Conservation (phyloP, 2,329 filamentous ascomycete genomes). For the Trichoderma sp. region DNA sequence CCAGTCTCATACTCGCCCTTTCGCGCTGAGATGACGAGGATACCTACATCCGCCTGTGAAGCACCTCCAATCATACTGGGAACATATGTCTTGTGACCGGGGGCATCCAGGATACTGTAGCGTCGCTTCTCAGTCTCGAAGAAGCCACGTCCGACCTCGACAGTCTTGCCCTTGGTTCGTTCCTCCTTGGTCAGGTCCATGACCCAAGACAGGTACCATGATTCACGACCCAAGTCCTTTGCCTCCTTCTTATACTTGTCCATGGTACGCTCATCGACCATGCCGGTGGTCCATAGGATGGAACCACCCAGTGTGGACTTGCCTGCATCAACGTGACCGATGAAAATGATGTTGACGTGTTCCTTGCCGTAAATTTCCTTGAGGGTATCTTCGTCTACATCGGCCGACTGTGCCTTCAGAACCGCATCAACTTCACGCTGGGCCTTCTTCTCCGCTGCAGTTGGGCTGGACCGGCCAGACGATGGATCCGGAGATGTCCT, state of each 20-base stretch:
- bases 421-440: constrained; percentile 78
- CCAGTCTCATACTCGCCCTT: constrained; percentile 99
- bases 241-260: constrained; percentile 98
- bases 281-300: constrained; percentile 90
- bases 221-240: constrained; percentile 93
- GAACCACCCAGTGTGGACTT: constrained; percentile 95
- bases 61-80: constrained; percentile 98
- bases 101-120: constrained; percentile 96
- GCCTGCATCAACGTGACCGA: constrained; percentile 97
- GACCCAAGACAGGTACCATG: constrained; percentile 99
- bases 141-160: constrained; percentile 93
- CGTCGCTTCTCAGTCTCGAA: constrained; percentile 96
- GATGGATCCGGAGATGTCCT: constrained; percentile 79
- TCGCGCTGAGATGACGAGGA: constrained; percentile 92
- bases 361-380: constrained; percentile 97
- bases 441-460: constrained; percentile 54
- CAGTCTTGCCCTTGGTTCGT: constrained; percentile 93
- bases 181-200: constrained; percentile 97
- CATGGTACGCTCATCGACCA: constrained; percentile 99
- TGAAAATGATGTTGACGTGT: constrained; percentile 92
- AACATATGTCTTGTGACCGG: constrained; percentile 97
- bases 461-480: constrained; percentile 81
- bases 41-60: constrained; percentile 89
- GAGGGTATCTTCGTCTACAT: constrained; percentile 71
- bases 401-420: constrained; percentile 75